phyloP scores from a whole-genome alignment of 176 grass and related monocot species.

The Neostapfia colusana region DNA sequence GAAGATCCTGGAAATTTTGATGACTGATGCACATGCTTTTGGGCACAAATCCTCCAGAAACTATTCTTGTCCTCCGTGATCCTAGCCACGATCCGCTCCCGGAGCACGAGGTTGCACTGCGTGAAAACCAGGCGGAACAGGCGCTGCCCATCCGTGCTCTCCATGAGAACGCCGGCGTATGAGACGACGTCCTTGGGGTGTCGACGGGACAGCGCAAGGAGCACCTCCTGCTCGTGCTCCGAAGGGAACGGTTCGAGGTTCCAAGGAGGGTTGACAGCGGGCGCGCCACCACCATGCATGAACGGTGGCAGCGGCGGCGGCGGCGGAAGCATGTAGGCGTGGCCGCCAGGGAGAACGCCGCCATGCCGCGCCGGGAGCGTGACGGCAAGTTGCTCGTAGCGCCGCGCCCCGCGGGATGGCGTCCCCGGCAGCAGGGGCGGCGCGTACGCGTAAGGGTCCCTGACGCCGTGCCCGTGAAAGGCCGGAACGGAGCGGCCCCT shows the following conservation, averaged over 20 bases:
- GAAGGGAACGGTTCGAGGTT: neutral
- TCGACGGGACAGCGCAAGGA: neutral
- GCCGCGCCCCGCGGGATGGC: too few relatives aligned
- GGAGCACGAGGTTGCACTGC: neutral
- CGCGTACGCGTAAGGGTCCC: too few relatives aligned
- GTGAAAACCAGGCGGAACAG: neutral
- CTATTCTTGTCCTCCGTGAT: constrained; percentile 3
- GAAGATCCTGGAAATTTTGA: neutral
- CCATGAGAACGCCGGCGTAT: constrained; percentile 2
- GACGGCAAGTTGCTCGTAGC: neutral
- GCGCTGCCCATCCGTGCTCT: constrained; percentile 6
- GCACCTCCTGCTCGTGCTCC: neutral
- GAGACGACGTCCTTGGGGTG: neutral
- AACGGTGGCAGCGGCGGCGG: neutral
- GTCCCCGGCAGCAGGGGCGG: too few relatives aligned
- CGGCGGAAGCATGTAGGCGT: neutral
- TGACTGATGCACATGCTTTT: constrained; percentile 3
- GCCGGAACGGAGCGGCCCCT: too few relatives aligned
- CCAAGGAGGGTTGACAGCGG: neutral
- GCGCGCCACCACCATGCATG: neutral
- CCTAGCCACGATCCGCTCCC: neutral
- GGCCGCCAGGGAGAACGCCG: neutral
- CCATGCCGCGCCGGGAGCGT: neutral
- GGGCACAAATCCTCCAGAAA: neutral
- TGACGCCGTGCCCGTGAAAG: neutral